These are phyloP conservation scores for sorghum (Sorghum bicolor) DNA, from an alignment of 176 grass and related monocot species.

Conservation along the genomic window DNA sequence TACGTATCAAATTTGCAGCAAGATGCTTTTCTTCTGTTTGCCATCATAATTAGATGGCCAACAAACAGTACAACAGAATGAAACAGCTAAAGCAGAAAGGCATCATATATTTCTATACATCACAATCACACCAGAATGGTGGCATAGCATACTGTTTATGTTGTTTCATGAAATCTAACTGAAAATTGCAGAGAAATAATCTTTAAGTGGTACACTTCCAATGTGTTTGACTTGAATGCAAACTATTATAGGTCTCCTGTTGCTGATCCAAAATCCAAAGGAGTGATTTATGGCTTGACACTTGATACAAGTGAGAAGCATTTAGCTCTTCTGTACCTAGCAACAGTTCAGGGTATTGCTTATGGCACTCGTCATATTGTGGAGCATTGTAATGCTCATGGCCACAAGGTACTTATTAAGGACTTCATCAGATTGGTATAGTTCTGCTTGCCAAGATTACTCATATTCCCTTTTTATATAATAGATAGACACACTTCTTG, in stretches of 20 bases:
- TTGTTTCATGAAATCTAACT: background rate
- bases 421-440: background rate
- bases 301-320: slow-evolving; percentile 84
- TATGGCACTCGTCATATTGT: slow-evolving; percentile 93
- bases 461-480: slow-evolving; percentile 27
- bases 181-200: background rate
- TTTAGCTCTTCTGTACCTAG: slow-evolving; percentile 82
- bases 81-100: background rate
- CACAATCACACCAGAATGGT: background rate
- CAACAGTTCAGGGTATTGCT: slow-evolving; percentile 89
- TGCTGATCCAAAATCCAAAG: slow-evolving; percentile 95
- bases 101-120: background rate
- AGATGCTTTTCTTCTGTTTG: slow-evolving; percentile 6
- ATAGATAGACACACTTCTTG: slow-evolving; percentile 87
- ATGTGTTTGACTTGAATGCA: background rate
- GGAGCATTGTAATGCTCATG: slow-evolving; percentile 89
- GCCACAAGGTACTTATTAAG: slow-evolving; percentile 66
- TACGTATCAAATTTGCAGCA: background rate
- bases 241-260: slow-evolving; percentile 66
- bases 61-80: background rate
- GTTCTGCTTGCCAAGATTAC: slow-evolving; percentile 12
- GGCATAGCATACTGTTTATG: background rate
- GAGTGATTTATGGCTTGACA: slow-evolving; percentile 82
- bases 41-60: background rate
- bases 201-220: background rate